Evolutionary conservation across 1,139 yeast genomes (phyloP).

Genomic region (Saccharomyces hybrid): DNA sequence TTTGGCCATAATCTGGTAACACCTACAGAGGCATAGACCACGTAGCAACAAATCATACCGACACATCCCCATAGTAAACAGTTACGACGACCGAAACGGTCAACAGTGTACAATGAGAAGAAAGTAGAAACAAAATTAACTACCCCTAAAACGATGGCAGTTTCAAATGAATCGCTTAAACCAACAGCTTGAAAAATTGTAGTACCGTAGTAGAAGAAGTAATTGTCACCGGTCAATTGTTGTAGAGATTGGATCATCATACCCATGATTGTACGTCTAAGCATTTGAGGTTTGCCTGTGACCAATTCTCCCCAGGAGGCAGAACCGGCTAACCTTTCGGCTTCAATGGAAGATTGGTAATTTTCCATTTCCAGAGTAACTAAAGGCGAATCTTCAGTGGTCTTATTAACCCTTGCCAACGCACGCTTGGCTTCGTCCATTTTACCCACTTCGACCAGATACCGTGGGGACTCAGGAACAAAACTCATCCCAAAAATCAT

Average conservation of each 20-base stretch:
- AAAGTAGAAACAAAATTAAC: conserved; percentile 72
- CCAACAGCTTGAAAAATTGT: conserved; percentile 71
- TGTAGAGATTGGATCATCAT: conserved; percentile 57
- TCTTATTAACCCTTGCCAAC: conserved; percentile 52
- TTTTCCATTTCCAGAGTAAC: conserved; percentile 51
- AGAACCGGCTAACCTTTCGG: conserved; percentile 52
- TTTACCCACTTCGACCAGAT: conserved; percentile 44
- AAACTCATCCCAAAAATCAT: conserved; percentile 48
- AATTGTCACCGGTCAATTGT: conserved; percentile 71
- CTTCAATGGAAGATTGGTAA: conserved; percentile 54
- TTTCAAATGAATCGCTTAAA: conserved; percentile 59
- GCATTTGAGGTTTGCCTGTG: conserved; percentile 47
- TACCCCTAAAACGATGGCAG: conserved; percentile 66
- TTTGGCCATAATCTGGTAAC: conserved; percentile 52
- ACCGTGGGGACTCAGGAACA: conserved; percentile 77
- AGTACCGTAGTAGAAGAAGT: conserved; percentile 74
- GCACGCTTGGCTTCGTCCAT: conserved; percentile 53
- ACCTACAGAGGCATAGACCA: conserved; percentile 61
- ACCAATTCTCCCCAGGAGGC: conserved; percentile 59
- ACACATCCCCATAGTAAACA: conserved; percentile 55
- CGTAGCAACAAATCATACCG: conserved; percentile 56
- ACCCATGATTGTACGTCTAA: conserved; percentile 58
- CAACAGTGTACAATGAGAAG: conserved; percentile 56
- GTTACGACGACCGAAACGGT: conserved; percentile 59
- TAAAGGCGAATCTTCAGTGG: conserved; percentile 46